Percentiles rank a stretch among this genome's conserved stretches.
Evolutionary conservation across 176 grass and related monocot genomes (phyloP).

Genomic region (Chrysopogon serrulatus): DNA sequence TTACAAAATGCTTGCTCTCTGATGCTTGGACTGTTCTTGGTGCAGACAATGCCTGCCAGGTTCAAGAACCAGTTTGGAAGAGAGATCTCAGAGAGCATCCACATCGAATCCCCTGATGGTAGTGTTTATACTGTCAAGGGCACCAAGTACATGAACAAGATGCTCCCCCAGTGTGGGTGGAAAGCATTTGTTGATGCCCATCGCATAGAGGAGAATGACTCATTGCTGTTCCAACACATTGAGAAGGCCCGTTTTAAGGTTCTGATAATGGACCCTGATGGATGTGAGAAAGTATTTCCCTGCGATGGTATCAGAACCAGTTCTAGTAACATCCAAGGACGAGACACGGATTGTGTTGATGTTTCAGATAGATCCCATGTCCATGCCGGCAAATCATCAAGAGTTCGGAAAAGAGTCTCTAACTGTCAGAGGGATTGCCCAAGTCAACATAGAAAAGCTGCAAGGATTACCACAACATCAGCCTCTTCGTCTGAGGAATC

Average conservation of each 20-base stretch:
- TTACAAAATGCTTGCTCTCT: not conserved
- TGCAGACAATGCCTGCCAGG: conserved; percentile 37
- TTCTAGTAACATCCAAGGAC: not conserved
- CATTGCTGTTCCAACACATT: conserved; percentile 29
- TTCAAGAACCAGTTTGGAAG: conserved; percentile 33
- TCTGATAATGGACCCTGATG: conserved; percentile 27
- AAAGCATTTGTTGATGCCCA: conserved; percentile 27
- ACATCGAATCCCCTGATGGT: conserved; percentile 32
- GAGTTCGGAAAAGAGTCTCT: not conserved
- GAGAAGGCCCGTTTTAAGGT: conserved; percentile 28
- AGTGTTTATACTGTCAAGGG: conserved; percentile 25
- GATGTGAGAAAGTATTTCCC: conserved; percentile 14
- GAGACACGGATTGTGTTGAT: not conserved
- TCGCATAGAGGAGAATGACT: conserved; percentile 30
- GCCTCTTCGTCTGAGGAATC: conserved; percentile 18
- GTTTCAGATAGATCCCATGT: not conserved
- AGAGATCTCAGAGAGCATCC: conserved; percentile 10
- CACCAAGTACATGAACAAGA: not conserved
- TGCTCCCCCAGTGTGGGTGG: conserved; percentile 39
- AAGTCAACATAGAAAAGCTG: not conserved
- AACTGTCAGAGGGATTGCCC: not conserved
- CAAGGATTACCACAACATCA: not conserved
- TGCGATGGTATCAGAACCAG: not conserved
- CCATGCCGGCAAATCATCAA: not conserved
- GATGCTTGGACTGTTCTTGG: not conserved